Evolutionary conservation across 768 basidiomycete genomes (phyloP).

Genomic region (Mycena chlorophos): DNA sequence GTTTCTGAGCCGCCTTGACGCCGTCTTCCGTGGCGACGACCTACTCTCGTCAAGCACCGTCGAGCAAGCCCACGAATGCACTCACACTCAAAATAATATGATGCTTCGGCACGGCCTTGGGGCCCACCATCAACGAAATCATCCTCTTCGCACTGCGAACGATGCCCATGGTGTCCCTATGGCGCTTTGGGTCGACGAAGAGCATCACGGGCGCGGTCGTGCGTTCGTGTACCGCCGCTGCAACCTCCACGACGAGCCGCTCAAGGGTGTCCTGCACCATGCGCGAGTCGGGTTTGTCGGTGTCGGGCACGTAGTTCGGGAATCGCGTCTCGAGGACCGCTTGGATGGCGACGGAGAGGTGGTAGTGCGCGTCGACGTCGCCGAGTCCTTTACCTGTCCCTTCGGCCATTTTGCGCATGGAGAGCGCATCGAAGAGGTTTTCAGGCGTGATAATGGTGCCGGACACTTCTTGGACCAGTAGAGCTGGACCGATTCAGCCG

Average conservation of each 20-base stretch:
- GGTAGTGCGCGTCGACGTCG: background rate
- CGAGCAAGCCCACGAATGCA: constrained; percentile 7
- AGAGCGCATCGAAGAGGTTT: background rate
- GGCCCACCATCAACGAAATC: constrained; percentile 40
- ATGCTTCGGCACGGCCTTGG: constrained; percentile 38
- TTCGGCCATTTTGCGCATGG: background rate
- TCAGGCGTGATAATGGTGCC: background rate
- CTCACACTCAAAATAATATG: constrained; percentile 54
- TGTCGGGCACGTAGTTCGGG: background rate
- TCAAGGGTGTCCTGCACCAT: constrained; percentile 3
- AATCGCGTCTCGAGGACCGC: constrained; percentile 20
- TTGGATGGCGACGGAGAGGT: background rate
- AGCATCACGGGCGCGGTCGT: constrained; percentile 49
- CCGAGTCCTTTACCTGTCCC: background rate
- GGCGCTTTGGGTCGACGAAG: constrained; percentile 52
- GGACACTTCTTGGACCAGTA: background rate
- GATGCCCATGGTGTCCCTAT: constrained; percentile 39
- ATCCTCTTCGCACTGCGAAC: constrained; percentile 43
- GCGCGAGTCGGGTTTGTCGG: background rate
- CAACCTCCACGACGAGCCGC: constrained; percentile 45
- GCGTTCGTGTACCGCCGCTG: constrained; percentile 43
- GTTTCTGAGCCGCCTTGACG: constrained; percentile 44
- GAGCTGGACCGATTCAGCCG: background rate
- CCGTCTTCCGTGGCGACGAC: constrained; percentile 61
- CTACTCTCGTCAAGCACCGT: constrained; percentile 30